Evolutionary conservation across 139 green algal genomes (phyloP).

Genomic region (Tetradesmus obliquus): DNA sequence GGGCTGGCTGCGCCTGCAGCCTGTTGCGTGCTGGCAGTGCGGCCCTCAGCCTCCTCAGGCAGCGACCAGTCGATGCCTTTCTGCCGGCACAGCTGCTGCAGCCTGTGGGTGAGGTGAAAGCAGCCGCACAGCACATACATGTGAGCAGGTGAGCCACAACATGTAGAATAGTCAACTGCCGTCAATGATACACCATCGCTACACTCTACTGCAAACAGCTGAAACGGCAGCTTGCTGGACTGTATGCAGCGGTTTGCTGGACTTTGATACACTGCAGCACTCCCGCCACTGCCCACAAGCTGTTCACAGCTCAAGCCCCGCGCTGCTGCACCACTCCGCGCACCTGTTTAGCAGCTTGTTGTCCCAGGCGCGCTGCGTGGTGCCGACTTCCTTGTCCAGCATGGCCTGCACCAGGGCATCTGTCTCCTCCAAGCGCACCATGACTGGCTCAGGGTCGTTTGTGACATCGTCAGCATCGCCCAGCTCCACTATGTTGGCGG

Average conservation of each 20-base stretch:
- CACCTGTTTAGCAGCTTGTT: constrained; percentile 38
- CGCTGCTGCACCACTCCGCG: neutral
- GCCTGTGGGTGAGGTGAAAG: constrained; percentile 33
- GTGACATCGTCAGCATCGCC: constrained; percentile 55
- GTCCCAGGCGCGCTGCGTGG: constrained; percentile 30
- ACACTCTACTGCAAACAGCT: neutral
- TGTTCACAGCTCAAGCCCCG: neutral
- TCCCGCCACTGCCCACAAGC: neutral
- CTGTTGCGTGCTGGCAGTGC: constrained; percentile 37
- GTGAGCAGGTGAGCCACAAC: neutral
- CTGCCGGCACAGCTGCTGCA: constrained; percentile 63
- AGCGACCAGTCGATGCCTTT: constrained; percentile 56
- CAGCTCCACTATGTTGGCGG: constrained; percentile 38
- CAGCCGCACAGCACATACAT: neutral
- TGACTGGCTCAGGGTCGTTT: constrained; percentile 83
- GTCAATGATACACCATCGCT: too few relatives aligned
- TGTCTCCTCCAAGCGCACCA: constrained; percentile 74
- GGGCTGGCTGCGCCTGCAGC: constrained; percentile 21
- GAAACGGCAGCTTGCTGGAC: neutral
- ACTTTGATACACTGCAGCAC: neutral
- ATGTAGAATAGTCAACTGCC: neutral
- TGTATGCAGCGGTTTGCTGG: neutral
- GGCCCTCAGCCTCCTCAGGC: neutral
- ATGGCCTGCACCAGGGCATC: constrained; percentile 72
- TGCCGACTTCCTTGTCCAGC: constrained; percentile 69